Evolutionary conservation across 345 rosid species (phyloP).

Genomic region (Crucihimalaya himalaica): DNA sequence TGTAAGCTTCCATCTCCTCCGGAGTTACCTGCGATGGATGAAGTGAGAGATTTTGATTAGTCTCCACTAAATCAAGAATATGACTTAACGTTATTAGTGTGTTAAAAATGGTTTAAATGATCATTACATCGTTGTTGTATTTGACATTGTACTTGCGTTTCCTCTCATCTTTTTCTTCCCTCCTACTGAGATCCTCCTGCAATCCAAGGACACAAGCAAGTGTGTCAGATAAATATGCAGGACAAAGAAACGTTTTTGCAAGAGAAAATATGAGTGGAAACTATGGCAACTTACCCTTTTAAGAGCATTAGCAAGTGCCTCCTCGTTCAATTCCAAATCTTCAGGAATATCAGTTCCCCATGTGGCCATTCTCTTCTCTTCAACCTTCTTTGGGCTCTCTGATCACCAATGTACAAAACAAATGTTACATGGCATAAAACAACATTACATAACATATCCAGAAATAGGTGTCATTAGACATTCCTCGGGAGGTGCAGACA

Average conservation of each 20-base stretch:
- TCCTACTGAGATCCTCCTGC: constrained; percentile 63
- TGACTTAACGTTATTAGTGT: neutral
- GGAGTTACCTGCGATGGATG: constrained; percentile 58
- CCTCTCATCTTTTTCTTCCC: constrained; percentile 63
- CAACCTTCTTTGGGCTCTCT: constrained; percentile 45
- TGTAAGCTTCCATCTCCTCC: constrained; percentile 81
- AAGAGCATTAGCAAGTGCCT: constrained; percentile 60
- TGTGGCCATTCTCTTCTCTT: constrained; percentile 65
- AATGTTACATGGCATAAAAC: neutral
- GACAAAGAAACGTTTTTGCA: neutral
- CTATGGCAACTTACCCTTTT: constrained; percentile 50
- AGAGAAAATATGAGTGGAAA: neutral
- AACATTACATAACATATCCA: neutral
- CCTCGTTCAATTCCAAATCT: constrained; percentile 64
- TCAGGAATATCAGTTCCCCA: constrained; percentile 86
- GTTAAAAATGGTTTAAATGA: neutral
- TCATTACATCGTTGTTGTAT: constrained; percentile 59
- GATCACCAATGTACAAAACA: constrained; percentile 7
- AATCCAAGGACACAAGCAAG: neutral
- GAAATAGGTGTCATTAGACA: neutral
- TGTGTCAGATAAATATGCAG: neutral
- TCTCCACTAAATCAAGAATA: neutral
- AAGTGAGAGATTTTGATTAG: neutral
- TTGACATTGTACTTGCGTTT: constrained; percentile 66
- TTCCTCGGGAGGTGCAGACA: neutral